Evolutionary conservation across 768 basidiomycete species (phyloP).

Genomic region (Mycena vitilis): DNA sequence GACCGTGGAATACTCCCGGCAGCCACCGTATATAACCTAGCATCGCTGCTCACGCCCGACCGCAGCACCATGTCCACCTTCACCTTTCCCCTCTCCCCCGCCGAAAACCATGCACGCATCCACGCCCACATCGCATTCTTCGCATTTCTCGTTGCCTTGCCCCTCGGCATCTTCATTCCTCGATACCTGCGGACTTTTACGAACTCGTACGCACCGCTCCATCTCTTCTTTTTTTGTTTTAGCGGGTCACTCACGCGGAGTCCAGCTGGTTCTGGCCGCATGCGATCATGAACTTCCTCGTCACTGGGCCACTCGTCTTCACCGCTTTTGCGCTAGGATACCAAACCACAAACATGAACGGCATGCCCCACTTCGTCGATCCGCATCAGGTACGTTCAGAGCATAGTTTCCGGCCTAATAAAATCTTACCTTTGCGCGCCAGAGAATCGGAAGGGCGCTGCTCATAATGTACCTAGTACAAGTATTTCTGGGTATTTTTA

Average conservation of each 20-base stretch:
- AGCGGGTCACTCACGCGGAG: background rate
- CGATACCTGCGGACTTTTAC: slow-evolving; percentile 50
- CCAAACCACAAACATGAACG: slow-evolving; percentile 27
- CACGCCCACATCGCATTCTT: slow-evolving; percentile 50
- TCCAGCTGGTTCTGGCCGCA: slow-evolving; percentile 45
- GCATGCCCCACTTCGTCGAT: slow-evolving; percentile 39
- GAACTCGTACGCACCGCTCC: slow-evolving; percentile 28
- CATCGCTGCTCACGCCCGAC: background rate
- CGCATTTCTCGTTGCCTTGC: slow-evolving; percentile 52
- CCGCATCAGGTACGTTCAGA: slow-evolving; percentile 43
- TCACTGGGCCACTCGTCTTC: slow-evolving; percentile 51
- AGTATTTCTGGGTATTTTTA: slow-evolving; percentile 47
- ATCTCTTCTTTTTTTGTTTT: background rate
- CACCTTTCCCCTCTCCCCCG: slow-evolving; percentile 4
- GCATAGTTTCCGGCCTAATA: background rate
- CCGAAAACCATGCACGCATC: slow-evolving; percentile 36
- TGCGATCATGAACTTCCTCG: slow-evolving; percentile 47
- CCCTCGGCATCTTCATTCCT: slow-evolving; percentile 51
- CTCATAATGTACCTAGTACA: slow-evolving; percentile 54
- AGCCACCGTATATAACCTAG: background rate
- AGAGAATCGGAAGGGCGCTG: slow-evolving; percentile 50
- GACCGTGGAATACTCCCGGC: background rate
- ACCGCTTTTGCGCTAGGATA: slow-evolving; percentile 46
- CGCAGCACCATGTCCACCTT: background rate
- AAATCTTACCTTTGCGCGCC: background rate